These are phyloP conservation scores for Spongospora subterranea DNA, from an alignment of 208 protist species.

Conservation along the genomic window DNA sequence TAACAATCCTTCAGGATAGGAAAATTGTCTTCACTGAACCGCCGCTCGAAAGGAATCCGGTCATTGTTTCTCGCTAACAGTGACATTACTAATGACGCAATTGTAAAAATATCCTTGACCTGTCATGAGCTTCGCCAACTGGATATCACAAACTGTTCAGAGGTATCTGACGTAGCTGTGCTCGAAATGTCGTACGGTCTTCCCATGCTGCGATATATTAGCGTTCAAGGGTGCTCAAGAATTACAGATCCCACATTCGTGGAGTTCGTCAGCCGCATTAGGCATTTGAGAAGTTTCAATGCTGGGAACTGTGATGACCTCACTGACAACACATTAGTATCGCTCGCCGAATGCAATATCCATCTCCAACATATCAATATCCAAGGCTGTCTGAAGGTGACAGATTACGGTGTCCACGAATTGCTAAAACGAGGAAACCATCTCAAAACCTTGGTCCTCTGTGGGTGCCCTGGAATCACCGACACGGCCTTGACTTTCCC, in stretches of 20 bases:
- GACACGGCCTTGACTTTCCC: not conserved
- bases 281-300: not conserved
- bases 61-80: not conserved
- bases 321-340: not conserved
- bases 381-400: not conserved
- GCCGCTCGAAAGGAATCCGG: slow-evolving; percentile 4
- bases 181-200: slow-evolving; percentile 18
- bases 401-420: not conserved
- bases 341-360: not conserved
- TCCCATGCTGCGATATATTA: not conserved
- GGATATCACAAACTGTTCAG: slow-evolving; percentile 10
- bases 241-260: not conserved
- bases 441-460: not conserved
- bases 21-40: not conserved
- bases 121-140: slow-evolving; percentile 17
- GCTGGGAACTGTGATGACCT: slow-evolving; percentile 18
- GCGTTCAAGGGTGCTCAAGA: slow-evolving; percentile 20
- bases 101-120: not conserved
- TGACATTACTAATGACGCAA: slow-evolving; percentile 43
- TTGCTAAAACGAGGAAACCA: not conserved
- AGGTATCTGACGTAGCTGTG: not conserved
- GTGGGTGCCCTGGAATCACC: not conserved
- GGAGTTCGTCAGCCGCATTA: not conserved
- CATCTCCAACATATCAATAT: slow-evolving; percentile 1
- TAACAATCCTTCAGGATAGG: not conserved